Evolutionary conservation across 1,284 basidiomycete species (phyloP).

Genomic region (Quambalaria eucalypti): DNA sequence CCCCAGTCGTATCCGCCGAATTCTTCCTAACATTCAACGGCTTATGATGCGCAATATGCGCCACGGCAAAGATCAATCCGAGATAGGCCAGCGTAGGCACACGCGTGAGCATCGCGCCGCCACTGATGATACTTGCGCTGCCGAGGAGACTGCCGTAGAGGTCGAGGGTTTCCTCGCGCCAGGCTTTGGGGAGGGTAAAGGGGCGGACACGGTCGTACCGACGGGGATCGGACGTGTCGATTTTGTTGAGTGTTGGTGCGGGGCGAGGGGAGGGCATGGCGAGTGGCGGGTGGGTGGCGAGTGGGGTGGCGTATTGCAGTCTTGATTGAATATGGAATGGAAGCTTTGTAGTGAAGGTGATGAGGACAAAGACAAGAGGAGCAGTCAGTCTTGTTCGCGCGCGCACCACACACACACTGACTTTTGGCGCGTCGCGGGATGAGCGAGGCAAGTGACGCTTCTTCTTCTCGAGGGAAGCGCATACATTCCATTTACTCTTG

Average conservation of each 20-base stretch:
- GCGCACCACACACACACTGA: no score
- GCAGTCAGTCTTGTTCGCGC: no score
- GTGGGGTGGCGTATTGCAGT: no score
- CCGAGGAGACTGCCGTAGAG: background rate
- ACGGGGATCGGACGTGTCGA: constrained; percentile 1
- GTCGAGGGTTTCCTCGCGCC: background rate
- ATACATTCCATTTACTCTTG: no score
- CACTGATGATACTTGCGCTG: background rate
- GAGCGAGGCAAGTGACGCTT: background rate
- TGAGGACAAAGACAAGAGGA: no score
- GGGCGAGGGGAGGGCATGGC: background rate
- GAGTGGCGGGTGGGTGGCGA: no score
- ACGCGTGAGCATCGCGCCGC: background rate
- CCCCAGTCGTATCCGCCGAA: background rate
- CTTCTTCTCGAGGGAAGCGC: background rate
- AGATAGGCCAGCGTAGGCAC: background rate
- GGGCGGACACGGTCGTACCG: background rate
- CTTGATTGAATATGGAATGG: no score
- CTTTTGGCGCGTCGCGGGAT: no score
- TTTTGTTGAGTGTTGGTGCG: background rate
- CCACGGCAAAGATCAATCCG: background rate
- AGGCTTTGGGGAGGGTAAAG: background rate
- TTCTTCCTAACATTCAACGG: background rate
- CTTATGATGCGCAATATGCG: background rate
- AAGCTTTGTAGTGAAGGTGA: no score